Conservation (phyloP, 1,139 yeast genomes). For the Taphrina communis region DNA sequence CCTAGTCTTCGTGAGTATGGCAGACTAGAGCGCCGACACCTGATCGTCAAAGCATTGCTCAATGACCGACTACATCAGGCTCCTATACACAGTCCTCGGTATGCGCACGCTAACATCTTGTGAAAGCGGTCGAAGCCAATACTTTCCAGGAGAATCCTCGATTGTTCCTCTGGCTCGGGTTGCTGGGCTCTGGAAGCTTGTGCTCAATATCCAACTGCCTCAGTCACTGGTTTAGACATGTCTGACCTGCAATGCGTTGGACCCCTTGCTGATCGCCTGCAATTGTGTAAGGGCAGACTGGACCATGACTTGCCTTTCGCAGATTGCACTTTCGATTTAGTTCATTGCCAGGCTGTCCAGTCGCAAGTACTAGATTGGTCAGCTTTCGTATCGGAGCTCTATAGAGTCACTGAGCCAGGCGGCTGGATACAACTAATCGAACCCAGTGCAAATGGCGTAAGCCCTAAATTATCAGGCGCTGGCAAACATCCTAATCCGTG, state of each 20-base stretch:
- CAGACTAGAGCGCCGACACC: constrained; percentile 4
- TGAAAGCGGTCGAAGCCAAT: neutral
- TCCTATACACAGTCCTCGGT: constrained; percentile 10
- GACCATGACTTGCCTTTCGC: constrained; percentile 1
- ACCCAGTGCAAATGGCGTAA: constrained; percentile 7
- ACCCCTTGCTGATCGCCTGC: neutral
- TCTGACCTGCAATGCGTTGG: constrained; percentile 3
- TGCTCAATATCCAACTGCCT: constrained; percentile 1
- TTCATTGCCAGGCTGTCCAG: constrained; percentile 13
- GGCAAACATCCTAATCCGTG: neutral
- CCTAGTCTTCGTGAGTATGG: constrained; percentile 13
- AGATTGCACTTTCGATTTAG: constrained; percentile 7
- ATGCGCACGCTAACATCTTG: neutral
- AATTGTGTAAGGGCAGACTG: neutral
- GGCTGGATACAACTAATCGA: constrained; percentile 16
- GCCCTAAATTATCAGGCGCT: neutral
- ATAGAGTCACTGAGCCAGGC: constrained; percentile 4
- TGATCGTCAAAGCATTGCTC: constrained; percentile 11
- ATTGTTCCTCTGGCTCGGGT: constrained; percentile 17
- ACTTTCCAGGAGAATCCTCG: neutral
- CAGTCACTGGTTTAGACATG: constrained; percentile 12
- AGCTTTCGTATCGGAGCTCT: constrained; percentile 5
- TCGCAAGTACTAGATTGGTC: constrained; percentile 3
- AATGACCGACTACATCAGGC: constrained; percentile 6
- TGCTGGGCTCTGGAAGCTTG: constrained; percentile 11